Base-by-base conservation (phyloP, 208 protist species). In the Wallacemonas sp. region DNA sequence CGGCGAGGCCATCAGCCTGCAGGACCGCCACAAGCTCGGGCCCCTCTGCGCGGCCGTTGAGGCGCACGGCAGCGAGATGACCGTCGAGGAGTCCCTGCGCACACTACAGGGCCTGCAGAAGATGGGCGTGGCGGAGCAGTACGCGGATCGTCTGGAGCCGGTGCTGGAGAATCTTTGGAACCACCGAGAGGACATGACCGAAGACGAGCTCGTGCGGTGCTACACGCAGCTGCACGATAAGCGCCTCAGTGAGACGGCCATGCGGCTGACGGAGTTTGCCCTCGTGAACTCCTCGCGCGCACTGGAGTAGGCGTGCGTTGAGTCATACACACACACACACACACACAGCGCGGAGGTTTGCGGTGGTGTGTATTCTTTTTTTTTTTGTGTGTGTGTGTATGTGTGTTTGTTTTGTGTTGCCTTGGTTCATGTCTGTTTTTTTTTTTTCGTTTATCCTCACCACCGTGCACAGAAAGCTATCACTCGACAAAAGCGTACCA, bases 41-140 rank as follows among this genome's bases (percentile, higher is more conserved):
- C 77, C 84, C 2, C 78, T 94, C n/a, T 93, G 79, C 66, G 86
- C 77, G 16, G 82, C 82, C 0, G 73, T 94, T 0, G 70, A 84
- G 36, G 69, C 61, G 33, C 76, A 94, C 72, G 73, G 65, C 14
- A 68, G 48, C 16, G 70, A 83, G 14, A 89, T 96, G 84, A 76
- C 72, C 16, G 69, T 79, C 2, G 64, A 74, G n/a, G 86, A 96
- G 39, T 57, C 75, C 2, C 67, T 94, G 49, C 59, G 36, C n/a
- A 86, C 80, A 3, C 61, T 96, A 41, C 32, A 74, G 20, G 86
- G 72, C 3, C 72, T 96, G 46, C 76, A 84, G 44, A 76, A 70
- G 23, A 81, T 96, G 45, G 79, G 78, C 12, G 68, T 77, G 45
- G 70, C 73, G 8, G 63, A 62, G 16, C 66, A 65, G 3, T 77